Evolutionary conservation across 2,329 filamentous ascomycete genomes (phyloP).

Genomic region (Ceratocystis colombiana): DNA sequence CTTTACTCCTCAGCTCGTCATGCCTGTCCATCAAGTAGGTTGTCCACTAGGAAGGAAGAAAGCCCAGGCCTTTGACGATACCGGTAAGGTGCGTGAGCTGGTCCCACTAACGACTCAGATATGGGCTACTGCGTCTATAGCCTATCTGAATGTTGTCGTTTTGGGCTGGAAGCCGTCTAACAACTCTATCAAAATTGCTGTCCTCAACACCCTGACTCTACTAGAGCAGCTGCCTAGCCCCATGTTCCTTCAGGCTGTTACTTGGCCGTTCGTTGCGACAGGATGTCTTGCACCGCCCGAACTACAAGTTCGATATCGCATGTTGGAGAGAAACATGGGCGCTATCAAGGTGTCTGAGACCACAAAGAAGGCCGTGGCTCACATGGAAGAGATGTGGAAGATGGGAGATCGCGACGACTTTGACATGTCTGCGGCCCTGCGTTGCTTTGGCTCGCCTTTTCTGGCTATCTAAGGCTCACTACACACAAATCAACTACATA

Average conservation of each 20-base stretch:
- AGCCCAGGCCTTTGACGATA: conserved; percentile 23
- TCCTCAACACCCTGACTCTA: conserved; percentile 30
- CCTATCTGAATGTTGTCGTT: conserved; percentile 41
- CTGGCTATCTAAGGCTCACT: conserved; percentile 16
- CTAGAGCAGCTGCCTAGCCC: conserved; percentile 33
- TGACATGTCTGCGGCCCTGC: conserved; percentile 20
- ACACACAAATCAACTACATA: neutral
- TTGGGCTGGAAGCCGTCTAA: conserved; percentile 43
- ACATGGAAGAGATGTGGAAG: conserved; percentile 42
- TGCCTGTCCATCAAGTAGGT: conserved; percentile 24
- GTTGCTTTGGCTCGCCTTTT: conserved; percentile 21
- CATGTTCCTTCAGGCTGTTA: conserved; percentile 33
- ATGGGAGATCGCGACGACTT: conserved; percentile 15
- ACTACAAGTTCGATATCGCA: conserved; percentile 37
- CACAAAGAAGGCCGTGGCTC: conserved; percentile 35
- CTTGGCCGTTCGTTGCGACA: conserved; percentile 37
- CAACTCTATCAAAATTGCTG: conserved; percentile 34
- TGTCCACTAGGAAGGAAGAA: conserved; percentile 20
- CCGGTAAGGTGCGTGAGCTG: conserved; percentile 21
- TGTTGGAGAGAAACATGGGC: conserved; percentile 36
- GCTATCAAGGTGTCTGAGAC: conserved; percentile 40
- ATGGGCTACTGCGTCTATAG: conserved; percentile 41
- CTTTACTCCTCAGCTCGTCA: conserved; percentile 20
- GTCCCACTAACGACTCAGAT: conserved; percentile 32
- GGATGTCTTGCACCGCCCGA: conserved; percentile 35